These are phyloP conservation scores for Rhododendron mucronatum DNA, from an alignment of 148 eudicot species.

Conservation along the genomic window DNA sequence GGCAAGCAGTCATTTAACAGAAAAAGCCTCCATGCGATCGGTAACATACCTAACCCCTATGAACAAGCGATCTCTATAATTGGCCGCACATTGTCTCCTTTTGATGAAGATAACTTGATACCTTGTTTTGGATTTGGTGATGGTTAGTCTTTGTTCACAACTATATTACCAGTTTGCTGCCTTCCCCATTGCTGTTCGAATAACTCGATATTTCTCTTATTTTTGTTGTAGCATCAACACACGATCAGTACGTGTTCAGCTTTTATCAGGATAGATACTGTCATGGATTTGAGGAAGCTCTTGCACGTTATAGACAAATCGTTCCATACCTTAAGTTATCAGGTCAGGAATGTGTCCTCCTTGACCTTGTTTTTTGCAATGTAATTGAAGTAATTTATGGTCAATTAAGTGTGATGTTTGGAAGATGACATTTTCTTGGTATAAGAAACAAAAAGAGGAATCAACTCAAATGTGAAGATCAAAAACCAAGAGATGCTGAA, in stretches of 20 bases:
- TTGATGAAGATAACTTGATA: slow-evolving; percentile 79
- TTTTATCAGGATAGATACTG: slow-evolving; percentile 66
- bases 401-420: neutral
- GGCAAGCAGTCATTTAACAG: slow-evolving; percentile 67
- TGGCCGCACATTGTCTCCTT: slow-evolving; percentile 75
- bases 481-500: neutral
- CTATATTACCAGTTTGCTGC: neutral
- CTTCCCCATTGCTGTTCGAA: neutral
- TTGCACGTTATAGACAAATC: slow-evolving; percentile 63
- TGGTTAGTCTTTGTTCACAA: slow-evolving; percentile 40
- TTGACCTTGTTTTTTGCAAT: slow-evolving; percentile 9
- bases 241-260: slow-evolving; percentile 64
- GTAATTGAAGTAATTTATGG: neutral
- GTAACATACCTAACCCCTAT: slow-evolving; percentile 55
- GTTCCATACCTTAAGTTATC: slow-evolving; percentile 55
- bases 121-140: slow-evolving; percentile 93
- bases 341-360: slow-evolving; percentile 28
- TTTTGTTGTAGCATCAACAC: slow-evolving; percentile 47
- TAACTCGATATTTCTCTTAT: neutral
- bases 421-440: neutral
- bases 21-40: slow-evolving; percentile 66
- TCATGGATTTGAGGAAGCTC: slow-evolving; percentile 79
- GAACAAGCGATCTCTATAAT: slow-evolving; percentile 83
- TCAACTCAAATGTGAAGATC: neutral
- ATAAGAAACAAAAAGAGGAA: neutral